Percentiles rank a stretch among this genome's conserved stretches.
Conservation (phyloP, 1,284 basidiomycete species). For the Exobasidium rhododendri region DNA sequence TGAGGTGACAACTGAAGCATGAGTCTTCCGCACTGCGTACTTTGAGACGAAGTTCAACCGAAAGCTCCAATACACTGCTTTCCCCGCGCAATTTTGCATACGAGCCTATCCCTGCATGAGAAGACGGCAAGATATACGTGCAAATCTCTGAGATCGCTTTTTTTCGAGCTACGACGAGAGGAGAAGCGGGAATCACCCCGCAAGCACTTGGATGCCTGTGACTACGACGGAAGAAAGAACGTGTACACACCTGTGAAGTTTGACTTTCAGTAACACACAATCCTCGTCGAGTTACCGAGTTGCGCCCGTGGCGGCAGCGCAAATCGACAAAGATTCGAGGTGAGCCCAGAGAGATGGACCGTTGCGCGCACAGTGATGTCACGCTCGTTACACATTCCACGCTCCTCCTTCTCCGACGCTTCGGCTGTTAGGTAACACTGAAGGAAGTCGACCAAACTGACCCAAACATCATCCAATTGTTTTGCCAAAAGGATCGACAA, state of each 20-base stretch:
- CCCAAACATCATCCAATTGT: conserved; percentile 18
- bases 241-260: conserved; percentile 16
- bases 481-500: conserved; percentile 24
- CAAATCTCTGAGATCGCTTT: conserved; percentile 17
- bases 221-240: conserved; percentile 29
- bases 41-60: no score
- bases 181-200: conserved; percentile 10
- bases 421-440: conserved; percentile 25
- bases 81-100: no score
- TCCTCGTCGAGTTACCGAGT: conserved; percentile 15
- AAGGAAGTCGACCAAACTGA: conserved; percentile 23
- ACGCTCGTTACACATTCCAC: no score
- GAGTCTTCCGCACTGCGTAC: no score
- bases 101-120: no score
- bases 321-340: no score
- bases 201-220: conserved; percentile 16
- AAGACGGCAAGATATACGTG: conserved; percentile 3
- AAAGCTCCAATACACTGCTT: no score
- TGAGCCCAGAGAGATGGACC: no score
- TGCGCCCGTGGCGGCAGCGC: no score
- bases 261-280: not conserved
- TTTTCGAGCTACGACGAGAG: not conserved
- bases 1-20: no score
- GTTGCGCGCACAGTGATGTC: no score
- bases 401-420: no score